Conservation (phyloP, 2,329 filamentous ascomycete genomes). For the Cordyceps pruinosa region DNA sequence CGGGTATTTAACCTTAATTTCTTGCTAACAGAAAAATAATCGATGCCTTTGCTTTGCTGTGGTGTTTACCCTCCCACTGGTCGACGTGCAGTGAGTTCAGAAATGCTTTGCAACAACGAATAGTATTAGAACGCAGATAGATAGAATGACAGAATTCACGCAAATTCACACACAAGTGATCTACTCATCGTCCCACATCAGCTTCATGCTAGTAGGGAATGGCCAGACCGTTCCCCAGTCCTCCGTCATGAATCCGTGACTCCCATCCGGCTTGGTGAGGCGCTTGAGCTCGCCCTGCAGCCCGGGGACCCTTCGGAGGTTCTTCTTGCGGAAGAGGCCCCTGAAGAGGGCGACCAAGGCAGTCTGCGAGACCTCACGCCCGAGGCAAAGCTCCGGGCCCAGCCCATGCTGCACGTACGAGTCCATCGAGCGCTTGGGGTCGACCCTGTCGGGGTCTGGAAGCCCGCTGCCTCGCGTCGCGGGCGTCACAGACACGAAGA, state of each 20-base stretch:
- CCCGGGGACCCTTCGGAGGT: slow-evolving; percentile 54
- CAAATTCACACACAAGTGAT: no score
- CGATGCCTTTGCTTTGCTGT: no score
- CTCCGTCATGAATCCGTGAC: slow-evolving; percentile 57
- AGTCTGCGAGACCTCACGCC: slow-evolving; percentile 51
- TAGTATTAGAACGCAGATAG: background rate
- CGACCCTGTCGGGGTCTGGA: slow-evolving; percentile 53
- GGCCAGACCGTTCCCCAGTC: slow-evolving; percentile 49
- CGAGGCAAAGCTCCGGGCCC: slow-evolving; percentile 57
- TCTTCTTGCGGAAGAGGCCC: slow-evolving; percentile 53
- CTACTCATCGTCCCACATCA: slow-evolving; percentile 37
- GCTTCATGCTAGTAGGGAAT: slow-evolving; percentile 47
- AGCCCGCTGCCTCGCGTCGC: slow-evolving; percentile 54
- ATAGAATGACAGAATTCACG: no score
- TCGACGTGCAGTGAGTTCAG: no score
- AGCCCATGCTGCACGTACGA: slow-evolving; percentile 58
- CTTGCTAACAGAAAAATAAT: no score
- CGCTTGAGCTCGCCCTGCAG: slow-evolving; percentile 62
- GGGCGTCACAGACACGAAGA: slow-evolving; percentile 56
- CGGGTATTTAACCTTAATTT: no score
- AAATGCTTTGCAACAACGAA: no score
- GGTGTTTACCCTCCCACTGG: no score
- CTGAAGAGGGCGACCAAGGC: slow-evolving; percentile 64
- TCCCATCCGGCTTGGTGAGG: slow-evolving; percentile 47
- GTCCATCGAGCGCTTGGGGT: slow-evolving; percentile 56